A percentile compares a stretch with the other conserved stretches of the same genome.
phyloP scores from a whole-genome alignment of 805 yeast species.

The Saccharomycopsis vini region DNA sequence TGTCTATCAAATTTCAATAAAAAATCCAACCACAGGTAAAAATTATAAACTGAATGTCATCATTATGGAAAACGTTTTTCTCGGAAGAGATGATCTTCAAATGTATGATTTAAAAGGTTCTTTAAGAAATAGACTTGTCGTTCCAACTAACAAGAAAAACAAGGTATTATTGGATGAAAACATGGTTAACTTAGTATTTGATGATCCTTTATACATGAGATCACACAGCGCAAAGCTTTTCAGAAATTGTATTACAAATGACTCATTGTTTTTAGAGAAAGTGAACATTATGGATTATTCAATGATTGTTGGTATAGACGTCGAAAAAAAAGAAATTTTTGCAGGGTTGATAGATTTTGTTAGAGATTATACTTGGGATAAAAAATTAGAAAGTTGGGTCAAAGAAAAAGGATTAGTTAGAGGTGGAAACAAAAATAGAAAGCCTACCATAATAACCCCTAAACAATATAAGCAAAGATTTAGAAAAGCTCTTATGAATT shows the following conservation, averaged over 20 bases:
- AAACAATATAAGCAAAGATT: constrained; percentile 89
- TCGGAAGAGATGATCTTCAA: constrained; percentile 68
- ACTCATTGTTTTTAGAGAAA: constrained; percentile 84
- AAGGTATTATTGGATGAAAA: constrained; percentile 94
- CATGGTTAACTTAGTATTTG: constrained; percentile 96
- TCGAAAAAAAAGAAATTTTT: constrained; percentile 49
- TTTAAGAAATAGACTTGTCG: constrained; percentile 93
- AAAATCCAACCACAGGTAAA: constrained; percentile 67
- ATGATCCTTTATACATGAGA: constrained; percentile 87
- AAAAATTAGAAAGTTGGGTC: constrained; percentile 97
- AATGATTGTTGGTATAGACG: constrained; percentile 84
- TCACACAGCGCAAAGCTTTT: constrained; percentile 83
- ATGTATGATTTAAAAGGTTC: constrained; percentile 96
- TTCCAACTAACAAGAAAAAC: constrained; percentile 90
- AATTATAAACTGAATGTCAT: constrained; percentile 80
- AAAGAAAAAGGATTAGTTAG: constrained; percentile 87
- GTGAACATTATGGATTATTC: constrained; percentile 99
- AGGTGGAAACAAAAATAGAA: constrained; percentile 82
- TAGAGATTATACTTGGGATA: constrained; percentile 97
- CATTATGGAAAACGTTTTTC: constrained; percentile 92
- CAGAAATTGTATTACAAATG: constrained; percentile 89
- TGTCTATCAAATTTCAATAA: constrained; percentile 85
- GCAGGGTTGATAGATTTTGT: constrained; percentile 94
- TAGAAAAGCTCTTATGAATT: constrained; percentile 96
- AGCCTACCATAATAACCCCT: constrained; percentile 96